A percentile compares a stretch with the other conserved stretches of the same genome.
Conservation (phyloP, 495 filamentous ascomycete genomes). For the Penicillium angulare region DNA sequence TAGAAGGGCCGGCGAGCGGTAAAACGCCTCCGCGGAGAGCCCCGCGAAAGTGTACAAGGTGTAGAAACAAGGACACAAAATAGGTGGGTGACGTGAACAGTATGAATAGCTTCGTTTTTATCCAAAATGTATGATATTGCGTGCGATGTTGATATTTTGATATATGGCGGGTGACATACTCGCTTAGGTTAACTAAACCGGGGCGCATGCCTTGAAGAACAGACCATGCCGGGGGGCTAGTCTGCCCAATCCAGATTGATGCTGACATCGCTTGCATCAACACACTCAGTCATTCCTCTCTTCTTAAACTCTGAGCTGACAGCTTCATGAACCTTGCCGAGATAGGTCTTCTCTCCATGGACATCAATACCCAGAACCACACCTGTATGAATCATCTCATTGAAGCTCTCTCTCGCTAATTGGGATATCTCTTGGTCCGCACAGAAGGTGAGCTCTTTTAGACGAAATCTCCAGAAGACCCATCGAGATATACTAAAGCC, state of each 20-base stretch:
- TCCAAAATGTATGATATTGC: too few species aligned
- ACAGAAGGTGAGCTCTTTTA: background rate
- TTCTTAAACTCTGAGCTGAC: background rate
- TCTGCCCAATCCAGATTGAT: background rate
- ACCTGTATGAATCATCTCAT: background rate
- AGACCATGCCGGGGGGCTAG: background rate
- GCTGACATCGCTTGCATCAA: background rate
- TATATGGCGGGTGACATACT: too few species aligned
- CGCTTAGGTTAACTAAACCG: too few species aligned
- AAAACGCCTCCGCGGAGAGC: too few species aligned
- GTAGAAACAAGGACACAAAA: too few species aligned
- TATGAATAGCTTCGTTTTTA: too few species aligned
- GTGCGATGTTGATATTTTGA: too few species aligned
- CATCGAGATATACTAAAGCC: background rate
- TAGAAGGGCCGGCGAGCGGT: too few species aligned
- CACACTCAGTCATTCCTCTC: background rate
- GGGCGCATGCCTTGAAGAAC: too few species aligned
- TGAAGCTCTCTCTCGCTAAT: background rate
- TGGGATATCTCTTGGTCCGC: background rate
- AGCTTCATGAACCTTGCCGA: background rate
- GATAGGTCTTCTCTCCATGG: background rate
- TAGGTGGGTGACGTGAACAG: too few species aligned
- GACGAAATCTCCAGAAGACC: background rate
- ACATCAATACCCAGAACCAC: background rate
- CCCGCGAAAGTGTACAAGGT: too few species aligned